These are phyloP conservation scores for Stevia rebaudiana DNA, from an alignment of 140 eudicot genomes.

Conservation along the genomic window DNA sequence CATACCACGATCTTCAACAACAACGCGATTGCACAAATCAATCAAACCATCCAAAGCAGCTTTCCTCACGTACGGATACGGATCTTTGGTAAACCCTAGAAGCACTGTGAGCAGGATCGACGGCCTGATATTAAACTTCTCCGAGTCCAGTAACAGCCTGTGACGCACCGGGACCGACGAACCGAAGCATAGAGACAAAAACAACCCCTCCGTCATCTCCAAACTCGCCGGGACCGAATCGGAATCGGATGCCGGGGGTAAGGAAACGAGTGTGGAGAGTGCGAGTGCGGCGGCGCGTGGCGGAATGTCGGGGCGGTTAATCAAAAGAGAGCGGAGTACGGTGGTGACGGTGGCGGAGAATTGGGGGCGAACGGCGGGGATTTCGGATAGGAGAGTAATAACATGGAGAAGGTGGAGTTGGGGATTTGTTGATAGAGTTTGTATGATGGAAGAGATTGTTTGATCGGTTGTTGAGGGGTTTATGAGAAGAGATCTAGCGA, in stretches of 20 bases:
- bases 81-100: constrained; percentile 75
- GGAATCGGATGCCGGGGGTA: constrained; percentile 16
- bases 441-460: constrained; percentile 50
- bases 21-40: constrained; percentile 34
- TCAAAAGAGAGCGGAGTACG: constrained; percentile 26
- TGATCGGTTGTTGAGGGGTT: constrained; percentile 56
- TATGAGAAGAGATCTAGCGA: constrained; percentile 47
- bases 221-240: constrained; percentile 1
- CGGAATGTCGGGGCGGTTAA: constrained; percentile 24
- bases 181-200: constrained; percentile 51
- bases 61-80: constrained; percentile 58
- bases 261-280: constrained; percentile 33
- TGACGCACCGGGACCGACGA: constrained; percentile 42
- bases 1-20: constrained; percentile 43
- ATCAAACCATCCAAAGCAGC: constrained; percentile 66
- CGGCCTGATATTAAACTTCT: constrained; percentile 42
- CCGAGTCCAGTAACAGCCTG: constrained; percentile 39
- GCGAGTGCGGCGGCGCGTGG: constrained; percentile 38
- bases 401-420: constrained; percentile 20
- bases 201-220: constrained; percentile 32
- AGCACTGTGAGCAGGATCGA: constrained; percentile 55
- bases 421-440: constrained; percentile 23
- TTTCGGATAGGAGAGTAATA: constrained; percentile 50
- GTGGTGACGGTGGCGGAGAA: constrained; percentile 33
- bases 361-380: constrained; percentile 37